These are phyloP conservation scores for Leptographium radiaticola DNA, from an alignment of 2,329 filamentous ascomycete genomes.

Conservation along the genomic window DNA sequence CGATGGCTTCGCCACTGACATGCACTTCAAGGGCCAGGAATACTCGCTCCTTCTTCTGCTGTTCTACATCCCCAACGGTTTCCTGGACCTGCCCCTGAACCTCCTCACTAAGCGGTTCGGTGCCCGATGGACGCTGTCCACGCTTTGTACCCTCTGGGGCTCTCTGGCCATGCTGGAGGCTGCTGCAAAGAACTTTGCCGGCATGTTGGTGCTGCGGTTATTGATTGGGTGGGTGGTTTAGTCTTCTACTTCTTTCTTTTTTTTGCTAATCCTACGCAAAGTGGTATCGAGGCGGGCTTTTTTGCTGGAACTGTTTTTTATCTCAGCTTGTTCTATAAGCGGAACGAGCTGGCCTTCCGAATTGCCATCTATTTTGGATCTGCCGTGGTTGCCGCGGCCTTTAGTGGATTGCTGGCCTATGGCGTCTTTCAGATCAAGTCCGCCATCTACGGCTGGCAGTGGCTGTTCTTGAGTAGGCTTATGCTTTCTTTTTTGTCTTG, in stretches of 20 bases:
- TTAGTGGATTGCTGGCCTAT: constrained; percentile 46
- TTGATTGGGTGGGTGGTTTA: constrained; percentile 35
- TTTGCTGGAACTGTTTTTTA: constrained; percentile 52
- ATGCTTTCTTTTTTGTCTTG: not conserved
- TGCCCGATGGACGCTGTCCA: constrained; percentile 47
- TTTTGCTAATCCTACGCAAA: too few relatives aligned
- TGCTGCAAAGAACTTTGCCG: constrained; percentile 44
- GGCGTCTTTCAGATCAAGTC: constrained; percentile 32
- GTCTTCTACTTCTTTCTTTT: not conserved
- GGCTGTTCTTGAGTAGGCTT: constrained; percentile 9
- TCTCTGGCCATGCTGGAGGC: constrained; percentile 47
- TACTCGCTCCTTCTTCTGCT: constrained; percentile 59
- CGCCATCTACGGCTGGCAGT: constrained; percentile 6
- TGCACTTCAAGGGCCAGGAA: constrained; percentile 47
- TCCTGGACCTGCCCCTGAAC: constrained; percentile 51
- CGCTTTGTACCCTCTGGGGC: constrained; percentile 55
- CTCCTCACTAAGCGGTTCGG: constrained; percentile 59
- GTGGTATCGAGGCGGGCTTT: constrained; percentile 55
- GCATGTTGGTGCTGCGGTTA: constrained; percentile 55
- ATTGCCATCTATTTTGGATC: constrained; percentile 45
- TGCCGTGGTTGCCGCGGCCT: constrained; percentile 26
- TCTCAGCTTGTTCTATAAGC: constrained; percentile 53
- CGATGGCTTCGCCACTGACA: constrained; percentile 33
- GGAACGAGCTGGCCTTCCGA: constrained; percentile 55
- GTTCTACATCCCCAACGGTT: constrained; percentile 62